These are phyloP conservation scores for Sungouiozyma ichnusensis DNA, from an alignment of 805 yeast species.

Conservation along the genomic window DNA sequence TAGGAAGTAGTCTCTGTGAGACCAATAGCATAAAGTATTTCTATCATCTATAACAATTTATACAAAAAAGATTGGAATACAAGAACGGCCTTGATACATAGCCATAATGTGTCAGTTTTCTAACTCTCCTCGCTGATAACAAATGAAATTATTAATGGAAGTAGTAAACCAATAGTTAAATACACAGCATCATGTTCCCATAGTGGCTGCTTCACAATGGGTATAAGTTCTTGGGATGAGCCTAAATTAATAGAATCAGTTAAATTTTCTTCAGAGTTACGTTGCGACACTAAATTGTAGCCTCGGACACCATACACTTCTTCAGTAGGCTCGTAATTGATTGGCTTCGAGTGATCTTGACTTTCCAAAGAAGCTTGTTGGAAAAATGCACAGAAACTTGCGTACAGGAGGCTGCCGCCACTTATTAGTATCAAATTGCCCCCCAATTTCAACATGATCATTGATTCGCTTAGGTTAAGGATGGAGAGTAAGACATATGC, in stretches of 20 bases:
- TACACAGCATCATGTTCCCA: conserved; percentile 11
- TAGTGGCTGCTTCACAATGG: neutral
- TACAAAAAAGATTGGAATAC: no score
- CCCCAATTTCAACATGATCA: conserved; percentile 23
- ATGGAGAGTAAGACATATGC: conserved; percentile 22
- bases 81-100: no score
- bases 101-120: neutral
- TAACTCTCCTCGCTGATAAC: conserved; percentile 11
- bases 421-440: conserved; percentile 26
- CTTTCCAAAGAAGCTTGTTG: conserved; percentile 2
- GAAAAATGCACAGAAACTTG: conserved; percentile 26
- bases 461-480: conserved; percentile 19
- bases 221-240: neutral
- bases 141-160: conserved; percentile 24
- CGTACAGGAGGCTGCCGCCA: conserved; percentile 29
- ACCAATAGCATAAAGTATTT: neutral
- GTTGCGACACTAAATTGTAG: conserved; percentile 1
- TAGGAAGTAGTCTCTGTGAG: conserved; percentile 11
- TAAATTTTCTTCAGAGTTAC: neutral
- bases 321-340: neutral
- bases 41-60: neutral
- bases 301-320: conserved; percentile 1
- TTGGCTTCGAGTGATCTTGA: neutral
- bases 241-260: neutral
- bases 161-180: conserved; percentile 18